phyloP scores from a whole-genome alignment of 2,329 filamentous ascomycete genomes.

The Alternaria arborescens region DNA sequence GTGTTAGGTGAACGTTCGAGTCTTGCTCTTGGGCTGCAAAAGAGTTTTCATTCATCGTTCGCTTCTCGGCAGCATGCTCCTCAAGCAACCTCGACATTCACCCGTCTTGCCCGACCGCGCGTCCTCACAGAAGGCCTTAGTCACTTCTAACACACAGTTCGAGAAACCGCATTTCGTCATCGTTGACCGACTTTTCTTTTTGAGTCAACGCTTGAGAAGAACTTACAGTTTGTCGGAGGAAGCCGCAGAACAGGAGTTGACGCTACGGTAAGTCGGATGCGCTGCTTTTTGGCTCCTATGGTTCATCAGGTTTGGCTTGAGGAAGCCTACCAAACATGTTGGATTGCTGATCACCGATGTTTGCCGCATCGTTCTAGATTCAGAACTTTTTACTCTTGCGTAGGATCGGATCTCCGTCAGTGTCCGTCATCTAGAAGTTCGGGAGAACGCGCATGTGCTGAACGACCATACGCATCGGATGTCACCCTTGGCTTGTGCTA shows the following conservation, averaged over 20 bases:
- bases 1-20: constrained; percentile 11
- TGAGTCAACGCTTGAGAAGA: constrained; percentile 1
- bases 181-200: constrained; percentile 5
- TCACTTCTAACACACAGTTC: constrained; percentile 16
- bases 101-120: constrained; percentile 20
- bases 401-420: not conserved
- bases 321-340: constrained; percentile 5
- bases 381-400: not conserved
- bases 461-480: not conserved
- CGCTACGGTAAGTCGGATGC: not conserved
- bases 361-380: constrained; percentile 1
- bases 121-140: constrained; percentile 16
- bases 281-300: not conserved
- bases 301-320: constrained; percentile 1
- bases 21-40: constrained; percentile 21
- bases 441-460: not conserved
- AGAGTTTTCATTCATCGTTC: constrained; percentile 35
- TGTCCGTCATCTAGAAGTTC: not conserved
- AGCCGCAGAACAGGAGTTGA: constrained; percentile 19
- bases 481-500: not conserved
- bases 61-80: constrained; percentile 20
- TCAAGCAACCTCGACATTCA: constrained; percentile 14
- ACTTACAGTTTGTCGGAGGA: constrained; percentile 12
- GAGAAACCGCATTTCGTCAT: constrained; percentile 20
- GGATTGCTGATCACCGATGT: not conserved